Evolutionary conservation across 2,329 filamentous ascomycete species (phyloP), one percentile per base, ranked within the genome.

Genomic region (Chaetomiaceae sp.): DNA sequence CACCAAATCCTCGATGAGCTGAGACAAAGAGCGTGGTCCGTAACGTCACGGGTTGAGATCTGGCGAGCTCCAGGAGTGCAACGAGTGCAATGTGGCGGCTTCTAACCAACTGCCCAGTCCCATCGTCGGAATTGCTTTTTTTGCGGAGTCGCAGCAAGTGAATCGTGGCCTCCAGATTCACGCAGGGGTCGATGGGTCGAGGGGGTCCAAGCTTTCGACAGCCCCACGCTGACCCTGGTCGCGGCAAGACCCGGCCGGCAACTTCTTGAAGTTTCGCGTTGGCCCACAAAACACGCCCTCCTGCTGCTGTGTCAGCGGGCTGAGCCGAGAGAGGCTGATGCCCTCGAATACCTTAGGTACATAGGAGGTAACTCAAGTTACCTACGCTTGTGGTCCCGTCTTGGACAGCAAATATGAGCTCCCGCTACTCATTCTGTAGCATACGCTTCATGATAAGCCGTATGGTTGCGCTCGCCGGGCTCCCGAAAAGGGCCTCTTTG

Each of bases 81-180:
- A 56, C 46, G 55, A n/a, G 5, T 24, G 22, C 22, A 24, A 24
- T 24, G 29, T 51, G 51, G 54, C 51, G 52, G 49, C 49, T 54
- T 54, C 35, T 42, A 45, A 39, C 43, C 29, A 7, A n/a, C n/a
- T 42, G 46, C 38, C 37, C n/a, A 18, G 24, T 40, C 9, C 17
- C 15, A 6, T n/a, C 24, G 20, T 11, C 42, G 14, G n/a, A 38
- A 35, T n/a, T n/a, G n/a, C n/a, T 42, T 51, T 51, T 50, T 49
- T 52, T 38, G 48, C 35, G 42, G 42, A 42, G 44, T 35, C 22
- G 6, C 9, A 9, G 22, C 5, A 58, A 50, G 52, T 59, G 57
- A 64, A 65, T 64, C 62, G 63, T 65, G 63, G 63, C 63, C 63
- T 65, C 60, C 54, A 64, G 62, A 62, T 56, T 11, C 53, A 50